Evolutionary conservation across 805 yeast species (phyloP), one percentile per base, ranked within the genome.

Genomic region (Metschnikowia gelsemii): DNA sequence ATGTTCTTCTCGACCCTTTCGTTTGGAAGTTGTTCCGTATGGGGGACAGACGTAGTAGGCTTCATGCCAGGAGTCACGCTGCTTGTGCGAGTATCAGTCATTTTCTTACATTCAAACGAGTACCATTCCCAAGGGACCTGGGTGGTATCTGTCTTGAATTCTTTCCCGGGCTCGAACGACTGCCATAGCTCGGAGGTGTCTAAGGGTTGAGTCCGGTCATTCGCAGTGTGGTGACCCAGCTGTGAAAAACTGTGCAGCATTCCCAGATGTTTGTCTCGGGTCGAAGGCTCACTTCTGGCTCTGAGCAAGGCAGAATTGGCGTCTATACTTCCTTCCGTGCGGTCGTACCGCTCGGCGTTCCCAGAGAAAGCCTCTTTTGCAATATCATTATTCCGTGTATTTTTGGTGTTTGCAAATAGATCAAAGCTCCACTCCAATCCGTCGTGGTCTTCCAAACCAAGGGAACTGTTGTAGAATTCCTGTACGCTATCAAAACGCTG

Each of bases 111-210:
- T 26, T 38, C 36, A n/a, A 38, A 19, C 4, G 36, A 11, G 14
- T 38, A 36, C 42, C 42, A 38, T 22, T 38, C 42, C 42, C 42
- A 38, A 8, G 42, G 42, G 12, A 38, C n/a, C 30, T 18, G 36
- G 1, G 13, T 13, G 13, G 31, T 24, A 2, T 9, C 21, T 14
- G 24, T 18, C 12, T 20, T 25, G n/a, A 27, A 18, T 4, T 21
- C 32, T 9, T 32, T 36, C 12, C 20, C 11, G 11, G 12, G 5
- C 25, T 31, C 20, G 8, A 8, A 7, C 4, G 12, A 20, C 23
- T 5, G 9, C 42, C 36, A 32, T 8, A 8, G 5, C 17, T 38
- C 36, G 13, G 11, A 18, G 22, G 17, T 30, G 12, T 24, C 30
- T 5, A 24, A 20, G 5, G 24, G 30, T n/a, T 35, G 32, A 12